A percentile compares a stretch with the other conserved stretches of the same genome.
phyloP scores from a whole-genome alignment of 495 filamentous ascomycete genomes.

The Xylaria scruposa region DNA sequence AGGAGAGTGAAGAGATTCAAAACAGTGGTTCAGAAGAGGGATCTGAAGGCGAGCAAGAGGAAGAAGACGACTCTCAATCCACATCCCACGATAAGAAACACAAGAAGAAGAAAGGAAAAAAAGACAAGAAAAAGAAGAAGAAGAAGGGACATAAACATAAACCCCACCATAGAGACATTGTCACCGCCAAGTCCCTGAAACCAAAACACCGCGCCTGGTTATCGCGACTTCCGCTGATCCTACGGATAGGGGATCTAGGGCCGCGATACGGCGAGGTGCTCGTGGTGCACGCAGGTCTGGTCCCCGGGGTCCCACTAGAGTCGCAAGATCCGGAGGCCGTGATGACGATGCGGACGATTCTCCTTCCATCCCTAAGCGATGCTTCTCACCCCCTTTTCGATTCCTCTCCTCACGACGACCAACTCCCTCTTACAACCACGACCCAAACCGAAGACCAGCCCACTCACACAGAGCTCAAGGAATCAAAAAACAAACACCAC shows the following conservation, averaged over 20 bases:
- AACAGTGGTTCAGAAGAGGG: slow-evolving; percentile 28
- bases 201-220: slow-evolving; percentile 72
- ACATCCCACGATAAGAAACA: slow-evolving; percentile 20
- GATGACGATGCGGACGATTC: slow-evolving; percentile 91
- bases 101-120: slow-evolving; percentile 21
- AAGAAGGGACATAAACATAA: slow-evolving; percentile 13
- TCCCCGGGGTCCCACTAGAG: slow-evolving; percentile 73
- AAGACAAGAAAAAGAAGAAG: slow-evolving; percentile 24
- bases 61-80: neutral
- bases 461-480: neutral
- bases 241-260: slow-evolving; percentile 66
- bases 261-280: slow-evolving; percentile 63
- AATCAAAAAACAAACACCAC: neutral
- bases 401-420: too few species aligned
- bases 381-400: neutral
- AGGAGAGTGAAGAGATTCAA: neutral
- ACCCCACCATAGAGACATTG: slow-evolving; percentile 42
- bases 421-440: neutral
- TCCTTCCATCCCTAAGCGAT: neutral
- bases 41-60: neutral
- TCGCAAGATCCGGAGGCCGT: slow-evolving; percentile 78
- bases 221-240: slow-evolving; percentile 72
- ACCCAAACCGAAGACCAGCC: neutral
- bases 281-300: slow-evolving; percentile 85
- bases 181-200: slow-evolving; percentile 45